Base-by-base conservation (phyloP, 75 land plant species). In the Pseudotsuga menziesii region DNA sequence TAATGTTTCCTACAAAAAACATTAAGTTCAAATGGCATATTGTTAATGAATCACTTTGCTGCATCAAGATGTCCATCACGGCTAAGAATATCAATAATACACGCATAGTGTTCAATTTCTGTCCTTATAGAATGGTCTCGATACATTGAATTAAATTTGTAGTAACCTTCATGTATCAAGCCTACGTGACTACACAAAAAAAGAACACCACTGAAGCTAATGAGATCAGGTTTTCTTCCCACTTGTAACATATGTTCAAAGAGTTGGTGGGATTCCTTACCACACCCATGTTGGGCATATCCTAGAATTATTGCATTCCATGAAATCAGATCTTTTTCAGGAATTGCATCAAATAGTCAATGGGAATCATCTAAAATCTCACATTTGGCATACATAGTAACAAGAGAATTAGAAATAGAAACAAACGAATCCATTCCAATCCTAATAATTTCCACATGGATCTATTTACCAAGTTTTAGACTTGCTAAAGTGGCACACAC, bases 341-440 rank as follows among this genome's bases (percentile, higher is more conserved):
- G 23, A 80, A 86, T 80, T 14, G 41, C 57, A 13, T 83, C 78
- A 56, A 86, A 86, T 19, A 86, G 78, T 3, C 62, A 54, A 5
- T 55, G 57, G 12, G 88, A 85, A 27, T 83, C 78, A 27, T 27
- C 22, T 22, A 86, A 70, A 7, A 74, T 64, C 8, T 83, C 71
- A 48, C 83, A 86, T 44, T 80, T 86, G 29, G 75, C 70, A 83
- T 86, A 86, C 88, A 86, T 86, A 57, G 66, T 82, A 32, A 86
- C 75, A 25, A 86, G 80, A 0, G 89, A 81, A 79, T 79, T 84
- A 8, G 58, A 73, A 35, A 87, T 55, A 54, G 61, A 27, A 36
- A 75, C 79, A 14, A 60, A 62, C 61, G 58, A 69, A 52, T 29
- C 32, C 54, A 76, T 12, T 23, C 61, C 41, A 15, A 41, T 57